Evolutionary conservation across 1,139 yeast genomes (phyloP), one percentile per base, ranked within the genome.

Genomic region (Geotrichum cucujoidarum): DNA sequence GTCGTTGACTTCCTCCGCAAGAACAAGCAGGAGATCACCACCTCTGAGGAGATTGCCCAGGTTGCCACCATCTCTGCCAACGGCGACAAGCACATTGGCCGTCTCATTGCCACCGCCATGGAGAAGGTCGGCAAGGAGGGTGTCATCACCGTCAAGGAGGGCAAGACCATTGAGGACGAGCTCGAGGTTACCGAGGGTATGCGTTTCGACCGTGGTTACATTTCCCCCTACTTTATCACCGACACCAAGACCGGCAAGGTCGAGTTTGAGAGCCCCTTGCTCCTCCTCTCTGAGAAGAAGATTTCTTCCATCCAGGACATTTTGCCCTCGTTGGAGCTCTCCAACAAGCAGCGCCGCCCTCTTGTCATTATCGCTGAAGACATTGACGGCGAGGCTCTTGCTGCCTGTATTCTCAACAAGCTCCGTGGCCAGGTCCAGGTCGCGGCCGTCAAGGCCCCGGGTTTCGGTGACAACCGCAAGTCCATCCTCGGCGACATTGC

Each of bases 101-200:
- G 83, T 69, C 75, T 92, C 62, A 78, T 92, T 66, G 97, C 98
- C 52, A 81, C 85, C 52, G 98, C 98, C 62, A 92, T 92, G 98
- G 98, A 90, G 75, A 92, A 92, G 73, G 98, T 92, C 55, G 98
- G 98, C 65, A 94, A 92, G 74, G 98, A 92, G 73, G 98, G 98
- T 78, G 98, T 92, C 56, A 92, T 92, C 68, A 92, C 98, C 61
- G 95, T 92, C 65, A 83, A 86, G 76, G 97, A 90, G 73, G 97
- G 97, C 65, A 89, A 88, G 77, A 90, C 97, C 60, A 77, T 90
- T 66, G 95, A 88, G 71, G 97, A 90, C 68, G 96, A 90, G 72
- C 81, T 90, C 64, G 97, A 90, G 72, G 95, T 90, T 58, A 92
- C 97, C 57, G 98, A 92, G 75, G 98, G 98, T 75, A 92, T 92